phyloP scores from a whole-genome alignment of 1,284 basidiomycete genomes.

The Neolentinus lepideus region DNA sequence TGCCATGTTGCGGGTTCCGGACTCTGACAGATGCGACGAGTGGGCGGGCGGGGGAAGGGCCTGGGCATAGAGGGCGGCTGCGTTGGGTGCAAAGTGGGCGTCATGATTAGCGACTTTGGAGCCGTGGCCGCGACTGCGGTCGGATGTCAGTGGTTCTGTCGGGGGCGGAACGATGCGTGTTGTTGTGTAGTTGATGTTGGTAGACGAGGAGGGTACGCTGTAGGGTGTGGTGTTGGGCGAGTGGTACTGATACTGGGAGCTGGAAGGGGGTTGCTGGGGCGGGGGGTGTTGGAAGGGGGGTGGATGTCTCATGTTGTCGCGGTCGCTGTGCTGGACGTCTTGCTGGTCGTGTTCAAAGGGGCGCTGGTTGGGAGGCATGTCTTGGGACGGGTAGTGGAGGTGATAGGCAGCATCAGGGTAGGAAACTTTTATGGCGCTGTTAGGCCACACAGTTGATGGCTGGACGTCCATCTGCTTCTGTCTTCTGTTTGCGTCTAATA shows the following conservation, averaged over 20 bases:
- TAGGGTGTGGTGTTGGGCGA: neutral
- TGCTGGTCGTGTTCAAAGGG: neutral
- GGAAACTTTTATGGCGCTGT: neutral
- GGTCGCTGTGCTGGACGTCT: neutral
- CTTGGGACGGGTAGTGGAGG: neutral
- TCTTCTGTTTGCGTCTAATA: neutral
- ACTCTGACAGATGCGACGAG: slow-evolving; percentile 6
- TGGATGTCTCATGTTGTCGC: neutral
- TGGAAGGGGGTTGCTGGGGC: neutral
- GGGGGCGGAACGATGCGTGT: slow-evolving; percentile 4
- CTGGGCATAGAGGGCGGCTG: slow-evolving; percentile 14
- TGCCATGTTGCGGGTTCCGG: slow-evolving; percentile 1
- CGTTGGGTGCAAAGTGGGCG: slow-evolving; percentile 17
- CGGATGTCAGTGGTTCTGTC: neutral
- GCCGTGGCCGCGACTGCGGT: slow-evolving; percentile 6
- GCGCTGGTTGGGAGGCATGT: neutral
- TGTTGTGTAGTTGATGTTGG: neutral
- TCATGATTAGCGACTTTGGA: slow-evolving; percentile 13
- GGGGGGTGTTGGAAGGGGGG: neutral
- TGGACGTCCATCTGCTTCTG: neutral
- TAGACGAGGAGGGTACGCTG: neutral
- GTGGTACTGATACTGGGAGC: neutral
- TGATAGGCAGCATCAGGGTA: neutral
- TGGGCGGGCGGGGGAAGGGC: slow-evolving; percentile 8
- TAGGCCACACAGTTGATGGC: neutral